Evolutionary conservation across 2,329 filamentous ascomycete species (phyloP).

Genomic region (Bipolaris oryzae): DNA sequence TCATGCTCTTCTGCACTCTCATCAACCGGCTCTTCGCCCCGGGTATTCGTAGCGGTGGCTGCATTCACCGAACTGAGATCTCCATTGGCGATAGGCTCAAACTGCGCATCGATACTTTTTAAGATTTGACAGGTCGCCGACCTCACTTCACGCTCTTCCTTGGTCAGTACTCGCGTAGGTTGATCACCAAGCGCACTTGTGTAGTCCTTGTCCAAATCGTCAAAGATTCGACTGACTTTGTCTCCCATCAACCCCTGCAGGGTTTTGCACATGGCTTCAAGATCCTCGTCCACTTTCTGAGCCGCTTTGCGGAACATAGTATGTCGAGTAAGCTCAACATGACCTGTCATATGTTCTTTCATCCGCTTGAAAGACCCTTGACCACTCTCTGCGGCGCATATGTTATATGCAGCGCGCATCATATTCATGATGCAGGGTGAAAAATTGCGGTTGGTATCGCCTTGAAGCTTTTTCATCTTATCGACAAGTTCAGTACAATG

Average conservation of each 20-base stretch:
- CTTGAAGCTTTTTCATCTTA: constrained; percentile 55
- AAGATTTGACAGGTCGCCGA: constrained; percentile 26
- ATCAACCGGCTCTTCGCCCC: background rate
- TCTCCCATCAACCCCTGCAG: constrained; percentile 53
- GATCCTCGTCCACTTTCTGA: constrained; percentile 48
- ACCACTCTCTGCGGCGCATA: constrained; percentile 55
- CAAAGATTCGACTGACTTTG: constrained; percentile 53
- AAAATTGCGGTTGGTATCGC: constrained; percentile 62
- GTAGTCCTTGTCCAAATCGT: constrained; percentile 48
- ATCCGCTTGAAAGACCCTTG: constrained; percentile 58
- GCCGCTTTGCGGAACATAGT: constrained; percentile 60
- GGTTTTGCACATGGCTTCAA: constrained; percentile 52
- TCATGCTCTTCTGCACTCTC: constrained; percentile 8
- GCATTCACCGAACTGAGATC: constrained; percentile 6
- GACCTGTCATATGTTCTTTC: constrained; percentile 56
- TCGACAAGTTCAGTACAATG: constrained; percentile 42
- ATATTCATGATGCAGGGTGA: constrained; percentile 53
- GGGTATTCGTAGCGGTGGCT: background rate
- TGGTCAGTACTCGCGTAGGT: constrained; percentile 9
- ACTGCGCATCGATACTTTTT: constrained; percentile 24
- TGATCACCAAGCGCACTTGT: constrained; percentile 40
- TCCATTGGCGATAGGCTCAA: constrained; percentile 32
- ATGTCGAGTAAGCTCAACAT: constrained; percentile 51
- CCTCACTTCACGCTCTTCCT: constrained; percentile 23
- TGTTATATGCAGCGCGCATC: constrained; percentile 57